Evolutionary conservation across 2,329 filamentous ascomycete genomes (phyloP).

Genomic region (Elsinoe necatrix): DNA sequence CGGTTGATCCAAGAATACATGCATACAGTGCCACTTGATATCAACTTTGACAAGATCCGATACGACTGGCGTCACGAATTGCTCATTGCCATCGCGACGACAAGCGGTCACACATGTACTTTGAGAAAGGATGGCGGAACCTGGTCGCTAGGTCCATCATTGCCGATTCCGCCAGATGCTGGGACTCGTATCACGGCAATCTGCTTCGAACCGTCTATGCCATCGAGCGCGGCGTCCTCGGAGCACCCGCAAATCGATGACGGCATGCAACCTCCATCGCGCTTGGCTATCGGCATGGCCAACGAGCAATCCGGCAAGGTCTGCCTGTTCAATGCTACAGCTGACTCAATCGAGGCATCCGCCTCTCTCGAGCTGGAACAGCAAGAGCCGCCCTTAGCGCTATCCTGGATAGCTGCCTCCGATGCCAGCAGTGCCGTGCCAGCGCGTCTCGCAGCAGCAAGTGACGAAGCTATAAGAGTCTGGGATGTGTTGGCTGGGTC

Average conservation of each 20-base stretch:
- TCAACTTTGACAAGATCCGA: constrained; percentile 28
- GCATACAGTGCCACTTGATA: constrained; percentile 21
- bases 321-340: constrained; percentile 33
- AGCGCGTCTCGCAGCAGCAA: constrained; percentile 36
- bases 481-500: constrained; percentile 28
- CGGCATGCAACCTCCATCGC: constrained; percentile 10
- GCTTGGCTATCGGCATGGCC: constrained; percentile 33
- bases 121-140: constrained; percentile 22
- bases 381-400: constrained; percentile 30
- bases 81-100: constrained; percentile 31
- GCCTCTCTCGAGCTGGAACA: constrained; percentile 21
- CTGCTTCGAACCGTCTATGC: constrained; percentile 31
- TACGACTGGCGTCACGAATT: constrained; percentile 27
- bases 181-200: constrained; percentile 32
- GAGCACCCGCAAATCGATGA: constrained; percentile 16
- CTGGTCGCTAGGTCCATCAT: constrained; percentile 14
- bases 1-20: constrained; percentile 31
- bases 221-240: not conserved
- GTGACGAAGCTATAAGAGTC: constrained; percentile 37
- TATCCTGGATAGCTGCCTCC: constrained; percentile 35
- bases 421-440: constrained; percentile 21
- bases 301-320: constrained; percentile 30
- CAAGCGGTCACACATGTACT: constrained; percentile 27
- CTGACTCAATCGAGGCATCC: constrained; percentile 18
- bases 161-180: constrained; percentile 4